Conservation (phyloP, 1,139 yeast genomes). For the Blastobotrys malaysiensis region DNA sequence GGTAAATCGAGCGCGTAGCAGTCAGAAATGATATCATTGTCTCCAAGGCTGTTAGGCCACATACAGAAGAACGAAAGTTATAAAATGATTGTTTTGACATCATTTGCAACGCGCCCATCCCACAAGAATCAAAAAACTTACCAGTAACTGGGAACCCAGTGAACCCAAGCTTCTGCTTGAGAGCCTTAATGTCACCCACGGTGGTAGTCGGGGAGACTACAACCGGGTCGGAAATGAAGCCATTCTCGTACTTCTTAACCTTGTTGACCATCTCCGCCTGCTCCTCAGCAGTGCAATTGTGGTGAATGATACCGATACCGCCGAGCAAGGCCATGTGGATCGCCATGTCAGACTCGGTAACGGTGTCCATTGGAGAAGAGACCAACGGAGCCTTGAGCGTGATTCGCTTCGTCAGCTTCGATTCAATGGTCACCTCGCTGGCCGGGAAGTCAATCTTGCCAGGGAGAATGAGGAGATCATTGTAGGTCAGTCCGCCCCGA, state of each 20-base stretch:
- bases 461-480: slow-evolving; percentile 91
- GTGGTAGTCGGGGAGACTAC: slow-evolving; percentile 72
- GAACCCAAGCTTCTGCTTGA: slow-evolving; percentile 76
- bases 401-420: slow-evolving; percentile 86
- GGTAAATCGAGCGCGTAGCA: too few species aligned
- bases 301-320: slow-evolving; percentile 98
- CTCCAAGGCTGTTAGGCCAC: slow-evolving; percentile 98
- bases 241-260: slow-evolving; percentile 96
- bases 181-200: slow-evolving; percentile 71
- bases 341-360: slow-evolving; percentile 96
- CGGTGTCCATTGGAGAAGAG: slow-evolving; percentile 99
- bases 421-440: slow-evolving; percentile 66
- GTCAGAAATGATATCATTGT: slow-evolving; percentile 34
- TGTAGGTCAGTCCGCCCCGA: slow-evolving; percentile 96
- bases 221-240: slow-evolving; percentile 92
- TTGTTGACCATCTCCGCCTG: slow-evolving; percentile 98
- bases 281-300: slow-evolving; percentile 92
- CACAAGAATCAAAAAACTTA: slow-evolving; percentile 50
- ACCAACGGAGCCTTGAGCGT: slow-evolving; percentile 90
- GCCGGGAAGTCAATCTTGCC: slow-evolving; percentile 92
- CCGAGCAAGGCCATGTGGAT: slow-evolving; percentile 97
- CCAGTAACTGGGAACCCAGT: slow-evolving; percentile 99
- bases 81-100: slow-evolving; percentile 48
- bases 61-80: slow-evolving; percentile 99
- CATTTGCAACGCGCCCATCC: slow-evolving; percentile 33